Evolutionary conservation across 179 eudicot species (phyloP).

Genomic region (Silene vulgaris): DNA sequence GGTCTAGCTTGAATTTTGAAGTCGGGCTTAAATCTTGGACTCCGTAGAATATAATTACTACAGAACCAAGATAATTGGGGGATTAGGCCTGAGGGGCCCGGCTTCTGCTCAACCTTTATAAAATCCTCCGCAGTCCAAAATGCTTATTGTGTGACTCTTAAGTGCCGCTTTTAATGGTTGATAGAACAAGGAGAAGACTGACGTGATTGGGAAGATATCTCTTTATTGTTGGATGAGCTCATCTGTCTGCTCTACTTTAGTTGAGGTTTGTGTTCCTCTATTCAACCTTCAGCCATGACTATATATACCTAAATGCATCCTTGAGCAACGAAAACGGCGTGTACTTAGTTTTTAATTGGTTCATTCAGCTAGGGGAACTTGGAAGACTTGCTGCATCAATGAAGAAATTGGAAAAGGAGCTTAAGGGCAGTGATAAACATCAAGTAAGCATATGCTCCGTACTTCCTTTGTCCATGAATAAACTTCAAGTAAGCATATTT

Average conservation of each 20-base stretch:
- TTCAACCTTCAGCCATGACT: conserved; percentile 19
- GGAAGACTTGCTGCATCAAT: conserved; percentile 80
- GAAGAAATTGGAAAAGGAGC: conserved; percentile 87
- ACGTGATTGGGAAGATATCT: conserved; percentile 72
- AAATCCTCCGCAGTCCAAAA: not conserved
- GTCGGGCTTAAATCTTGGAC: not conserved
- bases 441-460: conserved; percentile 32
- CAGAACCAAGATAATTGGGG: not conserved
- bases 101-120: not conserved
- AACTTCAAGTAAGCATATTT: not conserved
- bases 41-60: not conserved
- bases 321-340: not conserved
- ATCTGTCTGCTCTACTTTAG: conserved; percentile 69
- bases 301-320: conserved; percentile 5
- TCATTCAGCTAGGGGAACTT: conserved; percentile 66
- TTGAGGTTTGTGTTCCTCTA: conserved; percentile 53
- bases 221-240: conserved; percentile 95
- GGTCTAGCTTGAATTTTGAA: too few species aligned
- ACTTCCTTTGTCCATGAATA: not conserved
- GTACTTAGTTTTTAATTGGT: not conserved
- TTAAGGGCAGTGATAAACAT: conserved; percentile 57
- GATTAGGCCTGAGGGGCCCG: not conserved
- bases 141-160: conserved; percentile 10
- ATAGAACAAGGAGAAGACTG: conserved; percentile 74
- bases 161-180: conserved; percentile 19